Evolutionary conservation across 257 asterid genomes (phyloP), one percentile per base, ranked within the genome.

Genomic region (Petunia secreta): DNA sequence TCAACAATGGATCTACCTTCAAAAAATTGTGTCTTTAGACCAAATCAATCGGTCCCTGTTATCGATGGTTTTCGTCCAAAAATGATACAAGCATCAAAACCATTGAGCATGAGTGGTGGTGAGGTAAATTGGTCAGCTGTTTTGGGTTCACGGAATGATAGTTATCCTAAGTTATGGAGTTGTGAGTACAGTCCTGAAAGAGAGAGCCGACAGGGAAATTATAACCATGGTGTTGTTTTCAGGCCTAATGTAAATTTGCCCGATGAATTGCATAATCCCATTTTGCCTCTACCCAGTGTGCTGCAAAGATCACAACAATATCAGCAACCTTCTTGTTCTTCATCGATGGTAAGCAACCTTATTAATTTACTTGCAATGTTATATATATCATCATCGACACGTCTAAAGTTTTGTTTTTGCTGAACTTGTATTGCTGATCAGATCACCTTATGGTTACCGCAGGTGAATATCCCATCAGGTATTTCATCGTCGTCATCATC

Each of bases 381-480:
- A 8, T 48, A 48, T 34, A 2, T 9, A 71, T 71, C 59, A 5
- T 71, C 34, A 15, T 71, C 5, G 44, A 6, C 25, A 6, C 0
- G 59, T 34, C 13, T 34, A 71, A 7, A 11, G 6, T 2, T 73
- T 73, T 36, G 11, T 11, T 50, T 25, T 71, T 50, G 60, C 34
- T 50, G 63, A 48, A 9, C 36, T 73, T 50, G 78, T 34, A 11
- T 2, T 73, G 63, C 63, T 73, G 46, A 73, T 52, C 1, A 57
- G 43, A 54, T 52, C n/a, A 39, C 60, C 60, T 15, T 85, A 14
- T 69, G 73, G 64, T 57, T 75, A 67, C 73, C 87, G 85, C 89
- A 90, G 92, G 88, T 88, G 90, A 94, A 83, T 85, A 65, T 91
- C 82, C 87, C 90, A 77, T 78, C 93, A 5, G 91, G 89, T 80